These are phyloP conservation scores for Vigna trinervia DNA, from an alignment of 306 rosid genomes.

Conservation along the genomic window DNA sequence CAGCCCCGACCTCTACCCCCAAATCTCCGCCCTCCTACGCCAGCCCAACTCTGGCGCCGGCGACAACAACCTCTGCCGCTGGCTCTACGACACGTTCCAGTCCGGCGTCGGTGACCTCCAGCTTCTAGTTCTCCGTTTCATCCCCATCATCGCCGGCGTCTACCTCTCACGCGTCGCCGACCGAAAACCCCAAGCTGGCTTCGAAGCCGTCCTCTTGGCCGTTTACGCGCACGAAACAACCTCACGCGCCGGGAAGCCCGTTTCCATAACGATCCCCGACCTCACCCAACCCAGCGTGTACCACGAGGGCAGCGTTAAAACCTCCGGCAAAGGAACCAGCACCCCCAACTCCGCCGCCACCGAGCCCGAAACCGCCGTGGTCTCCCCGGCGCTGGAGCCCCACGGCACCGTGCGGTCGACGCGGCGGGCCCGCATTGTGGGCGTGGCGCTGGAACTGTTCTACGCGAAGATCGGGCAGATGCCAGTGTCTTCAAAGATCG, in stretches of 20 bases:
- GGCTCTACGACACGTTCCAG: conserved; percentile 94
- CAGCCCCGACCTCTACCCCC: conserved; percentile 48
- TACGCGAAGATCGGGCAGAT: conserved; percentile 54
- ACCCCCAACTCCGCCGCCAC: conserved; percentile 50
- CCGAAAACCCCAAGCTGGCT: conserved; percentile 69
- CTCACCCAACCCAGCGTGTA: conserved; percentile 64
- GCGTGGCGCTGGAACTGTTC: conserved; percentile 67
- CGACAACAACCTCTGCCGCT: conserved; percentile 76
- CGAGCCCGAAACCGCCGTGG: conserved; percentile 46
- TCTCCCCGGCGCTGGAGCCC: conserved; percentile 68
- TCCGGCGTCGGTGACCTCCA: conserved; percentile 61
- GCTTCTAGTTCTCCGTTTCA: conserved; percentile 71
- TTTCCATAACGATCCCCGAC: conserved; percentile 66
- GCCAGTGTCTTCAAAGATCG: conserved; percentile 56
- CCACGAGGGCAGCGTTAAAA: conserved; percentile 54
- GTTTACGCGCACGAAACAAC: conserved; percentile 73
- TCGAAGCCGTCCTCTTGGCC: conserved; percentile 80
- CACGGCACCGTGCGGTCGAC: conserved; percentile 75
- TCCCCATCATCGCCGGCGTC: conserved; percentile 65
- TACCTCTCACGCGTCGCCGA: conserved; percentile 68
- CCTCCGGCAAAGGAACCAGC: conserved; percentile 3
- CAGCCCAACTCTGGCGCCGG: conserved; percentile 72
- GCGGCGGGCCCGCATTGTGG: conserved; percentile 66
- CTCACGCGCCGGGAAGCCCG: conserved; percentile 61
- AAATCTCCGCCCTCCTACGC: conserved; percentile 69